These are phyloP conservation scores for Fraxinus excelsior DNA, from an alignment of 257 asterid genomes.

Conservation along the genomic window DNA sequence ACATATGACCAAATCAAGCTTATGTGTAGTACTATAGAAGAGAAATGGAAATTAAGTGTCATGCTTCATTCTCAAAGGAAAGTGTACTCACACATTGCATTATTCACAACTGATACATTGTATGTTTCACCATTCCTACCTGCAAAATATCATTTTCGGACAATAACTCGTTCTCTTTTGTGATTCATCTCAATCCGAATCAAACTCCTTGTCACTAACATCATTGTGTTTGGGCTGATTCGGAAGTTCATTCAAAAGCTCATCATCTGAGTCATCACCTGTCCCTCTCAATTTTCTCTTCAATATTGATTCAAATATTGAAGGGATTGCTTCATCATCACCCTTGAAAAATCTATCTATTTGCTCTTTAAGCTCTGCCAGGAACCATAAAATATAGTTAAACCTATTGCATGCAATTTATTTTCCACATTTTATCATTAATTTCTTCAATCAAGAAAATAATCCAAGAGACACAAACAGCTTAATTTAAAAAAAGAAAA, in stretches of 20 bases:
- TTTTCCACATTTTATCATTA: not conserved
- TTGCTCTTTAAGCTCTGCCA: slow-evolving; percentile 18
- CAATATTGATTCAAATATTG: slow-evolving; percentile 38
- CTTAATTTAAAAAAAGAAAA: not conserved
- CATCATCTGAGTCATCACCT: slow-evolving; percentile 30
- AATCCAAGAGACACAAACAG: not conserved
- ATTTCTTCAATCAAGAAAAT: not conserved
- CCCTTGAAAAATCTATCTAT: slow-evolving; percentile 34
- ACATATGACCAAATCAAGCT: not conserved
- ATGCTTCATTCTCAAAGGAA: no score
- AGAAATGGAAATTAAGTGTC: not conserved
- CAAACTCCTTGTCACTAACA: slow-evolving; percentile 2
- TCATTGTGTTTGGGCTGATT: slow-evolving; percentile 8
- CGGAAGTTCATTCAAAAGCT: slow-evolving; percentile 30
- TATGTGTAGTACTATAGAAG: not conserved
- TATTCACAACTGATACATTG: not conserved
- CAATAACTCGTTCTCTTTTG: not conserved
- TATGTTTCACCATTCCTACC: not conserved
- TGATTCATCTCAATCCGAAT: not conserved
- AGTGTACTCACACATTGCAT: not conserved
- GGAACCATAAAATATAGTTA: no score
- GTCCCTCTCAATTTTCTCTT: slow-evolving; percentile 35
- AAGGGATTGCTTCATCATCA: slow-evolving; percentile 32
- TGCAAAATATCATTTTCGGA: not conserved
- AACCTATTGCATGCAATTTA: not conserved